These are phyloP conservation scores for Centella asiatica DNA, from an alignment of 129 eudicot genomes.

Conservation along the genomic window DNA sequence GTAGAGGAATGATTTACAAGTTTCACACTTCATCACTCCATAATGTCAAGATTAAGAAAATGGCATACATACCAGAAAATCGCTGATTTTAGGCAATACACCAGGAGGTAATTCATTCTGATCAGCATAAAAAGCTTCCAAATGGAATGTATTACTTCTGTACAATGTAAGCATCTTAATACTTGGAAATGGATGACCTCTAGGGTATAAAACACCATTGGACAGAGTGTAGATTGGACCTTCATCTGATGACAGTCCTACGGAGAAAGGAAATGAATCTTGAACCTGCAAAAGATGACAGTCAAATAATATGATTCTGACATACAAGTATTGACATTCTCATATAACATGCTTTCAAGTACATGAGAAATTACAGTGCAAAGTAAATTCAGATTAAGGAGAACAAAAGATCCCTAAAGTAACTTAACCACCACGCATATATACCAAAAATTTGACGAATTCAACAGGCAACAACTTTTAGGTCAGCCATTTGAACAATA, in stretches of 20 bases:
- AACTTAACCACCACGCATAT: no score
- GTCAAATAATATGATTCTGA: background rate
- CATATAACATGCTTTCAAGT: background rate
- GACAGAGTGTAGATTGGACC: slow-evolving; percentile 39
- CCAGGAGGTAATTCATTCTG: slow-evolving; percentile 68
- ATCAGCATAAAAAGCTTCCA: slow-evolving; percentile 58
- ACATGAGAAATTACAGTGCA: no score
- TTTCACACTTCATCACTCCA: no score
- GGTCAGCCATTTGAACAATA: no score
- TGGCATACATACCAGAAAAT: slow-evolving; percentile 39
- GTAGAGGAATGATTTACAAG: no score
- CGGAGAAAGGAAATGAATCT: slow-evolving; percentile 79
- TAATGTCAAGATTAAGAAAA: no score
- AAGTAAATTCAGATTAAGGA: no score
- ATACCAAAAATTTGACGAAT: no score
- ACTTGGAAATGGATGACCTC: slow-evolving; percentile 74
- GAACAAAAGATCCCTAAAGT: no score
- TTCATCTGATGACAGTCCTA: slow-evolving; percentile 62
- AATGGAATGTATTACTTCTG: slow-evolving; percentile 44
- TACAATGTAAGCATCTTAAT: slow-evolving; percentile 54
- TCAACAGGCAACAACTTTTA: no score
- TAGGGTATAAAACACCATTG: slow-evolving; percentile 55
- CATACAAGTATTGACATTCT: slow-evolving; percentile 7
- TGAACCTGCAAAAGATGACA: slow-evolving; percentile 57
- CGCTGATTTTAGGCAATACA: slow-evolving; percentile 48